Percentiles rank a stretch among this genome's conserved stretches.
phyloP scores from a whole-genome alignment of 805 yeast species.

The Teunomyces panamensis region DNA sequence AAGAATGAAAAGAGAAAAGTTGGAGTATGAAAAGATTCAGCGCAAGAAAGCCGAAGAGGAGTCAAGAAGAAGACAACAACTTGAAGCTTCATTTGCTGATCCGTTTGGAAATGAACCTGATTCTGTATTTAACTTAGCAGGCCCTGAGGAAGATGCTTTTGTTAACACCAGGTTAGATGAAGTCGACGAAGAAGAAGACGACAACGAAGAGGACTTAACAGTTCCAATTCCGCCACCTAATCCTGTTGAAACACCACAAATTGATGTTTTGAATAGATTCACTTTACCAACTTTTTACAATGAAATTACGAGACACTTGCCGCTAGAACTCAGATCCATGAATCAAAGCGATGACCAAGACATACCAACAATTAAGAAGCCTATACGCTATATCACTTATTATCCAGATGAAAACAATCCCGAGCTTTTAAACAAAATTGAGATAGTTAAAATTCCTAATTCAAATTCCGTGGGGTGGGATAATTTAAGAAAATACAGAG shows the following conservation, averaged over 20 bases:
- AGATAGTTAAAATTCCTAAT: constrained; percentile 41
- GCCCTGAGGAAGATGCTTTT: constrained; percentile 6
- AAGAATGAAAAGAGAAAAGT: constrained; percentile 9
- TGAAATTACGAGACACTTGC: constrained; percentile 32
- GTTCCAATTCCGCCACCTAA: constrained; percentile 16
- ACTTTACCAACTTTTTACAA: constrained; percentile 31
- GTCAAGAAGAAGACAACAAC: constrained; percentile 10
- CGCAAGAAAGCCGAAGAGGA: constrained; percentile 13
- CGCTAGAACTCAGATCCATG: constrained; percentile 21
- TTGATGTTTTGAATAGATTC: constrained; percentile 25
- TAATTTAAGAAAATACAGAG: constrained; percentile 33
- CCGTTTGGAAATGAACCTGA: constrained; percentile 12
- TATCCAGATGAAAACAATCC: constrained; percentile 31
- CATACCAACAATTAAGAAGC: constrained; percentile 25
- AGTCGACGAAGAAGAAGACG: constrained; percentile 10
- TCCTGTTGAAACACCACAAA: constrained; percentile 17
- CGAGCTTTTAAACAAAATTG: constrained; percentile 34
- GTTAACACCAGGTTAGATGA: constrained; percentile 3
- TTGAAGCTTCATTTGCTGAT: constrained; percentile 13
- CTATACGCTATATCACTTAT: constrained; percentile 29
- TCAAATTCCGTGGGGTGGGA: constrained; percentile 45
- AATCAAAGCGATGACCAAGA: constrained; percentile 8
- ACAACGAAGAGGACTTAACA: constrained; percentile 9
- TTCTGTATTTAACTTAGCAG: constrained; percentile 5
- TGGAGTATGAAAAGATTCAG: constrained; percentile 13